These are phyloP conservation scores for Phytophthora capsici DNA, from an alignment of 352 stramenopile genomes.

Conservation along the genomic window DNA sequence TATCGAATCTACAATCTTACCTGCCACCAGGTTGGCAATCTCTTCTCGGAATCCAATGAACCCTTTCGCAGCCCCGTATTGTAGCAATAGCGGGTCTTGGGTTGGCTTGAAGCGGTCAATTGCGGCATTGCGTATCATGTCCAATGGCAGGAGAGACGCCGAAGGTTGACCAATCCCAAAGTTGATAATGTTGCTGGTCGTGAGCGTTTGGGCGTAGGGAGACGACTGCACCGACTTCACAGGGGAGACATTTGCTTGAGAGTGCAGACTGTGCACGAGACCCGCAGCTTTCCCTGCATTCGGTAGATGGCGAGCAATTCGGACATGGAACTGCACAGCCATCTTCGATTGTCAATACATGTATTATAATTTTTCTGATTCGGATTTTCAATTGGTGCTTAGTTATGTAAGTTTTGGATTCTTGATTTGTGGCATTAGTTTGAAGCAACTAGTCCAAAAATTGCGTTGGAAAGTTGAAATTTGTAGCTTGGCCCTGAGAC, in stretches of 20 bases:
- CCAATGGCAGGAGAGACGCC: conserved; percentile 72
- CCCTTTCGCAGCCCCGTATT: conserved; percentile 79
- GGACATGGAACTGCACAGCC: conserved; percentile 10
- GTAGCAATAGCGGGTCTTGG: conserved; percentile 67
- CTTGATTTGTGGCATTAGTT: neutral
- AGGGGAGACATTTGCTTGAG: neutral
- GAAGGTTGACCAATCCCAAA: conserved; percentile 88
- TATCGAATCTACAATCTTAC: conserved; percentile 29
- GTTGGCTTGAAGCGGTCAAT: conserved; percentile 49
- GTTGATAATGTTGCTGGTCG: conserved; percentile 72
- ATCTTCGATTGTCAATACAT: conserved; percentile 12
- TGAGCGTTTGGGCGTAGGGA: conserved; percentile 71
- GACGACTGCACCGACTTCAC: conserved; percentile 63
- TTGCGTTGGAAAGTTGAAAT: neutral
- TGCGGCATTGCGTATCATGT: conserved; percentile 62
- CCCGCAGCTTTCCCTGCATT: conserved; percentile 7
- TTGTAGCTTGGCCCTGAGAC: neutral
- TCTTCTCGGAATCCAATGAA: conserved; percentile 73
- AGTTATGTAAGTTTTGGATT: neutral
- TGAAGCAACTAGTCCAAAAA: neutral
- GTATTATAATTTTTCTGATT: too few species aligned
- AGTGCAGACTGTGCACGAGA: conserved; percentile 8
- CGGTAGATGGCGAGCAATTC: neutral
- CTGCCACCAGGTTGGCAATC: conserved; percentile 64
- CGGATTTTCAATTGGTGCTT: neutral